Percentiles rank a stretch among this genome's conserved stretches.
phyloP scores from a whole-genome alignment of 176 grass and related monocot genomes.

The Avena eriantha region DNA sequence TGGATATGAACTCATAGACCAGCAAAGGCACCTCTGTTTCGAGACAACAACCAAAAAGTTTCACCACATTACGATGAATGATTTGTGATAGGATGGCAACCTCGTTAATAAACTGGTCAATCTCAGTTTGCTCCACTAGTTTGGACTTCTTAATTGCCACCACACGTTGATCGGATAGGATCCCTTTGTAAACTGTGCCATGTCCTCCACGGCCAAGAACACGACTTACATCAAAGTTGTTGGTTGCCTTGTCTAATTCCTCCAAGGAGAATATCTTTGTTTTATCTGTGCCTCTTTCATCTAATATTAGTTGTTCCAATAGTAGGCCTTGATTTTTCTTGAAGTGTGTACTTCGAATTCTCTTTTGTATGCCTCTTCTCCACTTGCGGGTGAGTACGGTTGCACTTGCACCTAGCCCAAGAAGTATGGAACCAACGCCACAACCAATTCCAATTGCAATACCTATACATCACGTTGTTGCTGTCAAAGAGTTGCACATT shows the following conservation, averaged over 20 bases:
- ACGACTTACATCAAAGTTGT: slow-evolving; percentile 47
- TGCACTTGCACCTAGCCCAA: background rate
- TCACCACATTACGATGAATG: slow-evolving; percentile 58
- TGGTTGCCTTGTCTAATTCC: slow-evolving; percentile 59
- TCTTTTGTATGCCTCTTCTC: slow-evolving; percentile 37
- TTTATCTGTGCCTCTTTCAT: slow-evolving; percentile 14
- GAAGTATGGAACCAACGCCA: background rate
- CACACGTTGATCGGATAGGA: slow-evolving; percentile 33
- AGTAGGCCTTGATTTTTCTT: slow-evolving; percentile 45
- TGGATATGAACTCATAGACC: slow-evolving; percentile 71
- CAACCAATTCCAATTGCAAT: slow-evolving; percentile 24
- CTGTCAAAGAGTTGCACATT: background rate
- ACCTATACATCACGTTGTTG: background rate
- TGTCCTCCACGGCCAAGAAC: slow-evolving; percentile 56
- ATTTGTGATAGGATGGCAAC: slow-evolving; percentile 58
- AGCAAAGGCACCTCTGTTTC: slow-evolving; percentile 54
- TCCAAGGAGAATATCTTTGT: slow-evolving; percentile 54
- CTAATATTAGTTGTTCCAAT: slow-evolving; percentile 32
- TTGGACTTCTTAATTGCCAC: slow-evolving; percentile 65
- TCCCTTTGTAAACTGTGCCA: slow-evolving; percentile 57
- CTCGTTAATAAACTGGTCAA: slow-evolving; percentile 67
- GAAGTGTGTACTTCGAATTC: slow-evolving; percentile 10
- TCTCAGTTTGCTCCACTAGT: slow-evolving; percentile 39
- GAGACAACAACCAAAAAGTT: slow-evolving; percentile 58
- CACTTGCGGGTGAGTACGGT: background rate